Evolutionary conservation across 495 filamentous ascomycete species (phyloP), one percentile per base, ranked within the genome.

Genomic region (Penicillium cosmopolitanum): DNA sequence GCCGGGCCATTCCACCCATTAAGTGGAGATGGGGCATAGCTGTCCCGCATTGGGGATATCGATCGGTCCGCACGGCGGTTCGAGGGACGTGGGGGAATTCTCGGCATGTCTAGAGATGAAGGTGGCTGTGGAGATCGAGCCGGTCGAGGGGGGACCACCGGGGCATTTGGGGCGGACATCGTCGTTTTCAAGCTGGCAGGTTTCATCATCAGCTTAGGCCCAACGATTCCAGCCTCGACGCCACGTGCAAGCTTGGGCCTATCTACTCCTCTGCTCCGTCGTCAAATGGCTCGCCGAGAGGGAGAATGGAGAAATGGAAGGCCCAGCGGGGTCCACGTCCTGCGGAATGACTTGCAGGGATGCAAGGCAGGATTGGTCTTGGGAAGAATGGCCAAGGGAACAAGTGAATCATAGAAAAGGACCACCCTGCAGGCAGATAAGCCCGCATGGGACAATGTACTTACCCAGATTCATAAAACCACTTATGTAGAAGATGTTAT

Each of bases 1-100:
- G 75, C 69, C 34, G 78, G 79, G 51, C 80, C 72, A 55, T 73
- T 73, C 56, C 69, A 73, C 65, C 92, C 90, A 73, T 95, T 93
- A 63, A 97, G 75, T 3, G 93, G 93, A 38, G 93, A 97, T 19
- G 87, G 89, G 13, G 92, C 89, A 72, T 89, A 96, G 68, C 84
- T 85, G 61, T 90, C 86, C 52, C 86, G 84, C 56, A 87, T 81
- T 34, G 92, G 92, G 60, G 92, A 96, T 53, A 86, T 68, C 18
- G 92, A 92, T 70, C 90, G 89, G 58, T 96, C 90, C 53, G 85
- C 61, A 59, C 81, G 87, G 58, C 82, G 83, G 59, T 84, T 82
- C 25, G 65, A 52, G 4, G 92, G 91, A 51, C 93, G 87, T 35
- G 91, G 88, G 50, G 93, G 93, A 10, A 84, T 77, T 42, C 68